A percentile compares a stretch with the other conserved stretches of the same genome.
Evolutionary conservation across 2,329 filamentous ascomycete genomes (phyloP).

Genomic region (Botrytis tulipae): DNA sequence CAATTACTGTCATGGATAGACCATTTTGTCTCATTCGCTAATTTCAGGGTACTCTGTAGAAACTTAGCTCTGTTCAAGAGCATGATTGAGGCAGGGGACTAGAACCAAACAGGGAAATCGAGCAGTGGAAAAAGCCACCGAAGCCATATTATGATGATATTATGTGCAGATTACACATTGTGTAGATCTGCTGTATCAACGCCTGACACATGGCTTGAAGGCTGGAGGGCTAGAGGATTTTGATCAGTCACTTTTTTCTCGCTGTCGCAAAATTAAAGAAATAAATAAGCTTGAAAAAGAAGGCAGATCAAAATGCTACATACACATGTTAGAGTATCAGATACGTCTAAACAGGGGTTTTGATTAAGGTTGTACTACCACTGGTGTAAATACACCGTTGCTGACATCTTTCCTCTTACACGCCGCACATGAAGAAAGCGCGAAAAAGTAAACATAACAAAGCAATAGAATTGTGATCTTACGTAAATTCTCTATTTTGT

Average conservation of each 20-base stretch:
- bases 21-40: neutral
- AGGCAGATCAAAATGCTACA: neutral
- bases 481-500: neutral
- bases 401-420: neutral
- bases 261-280: neutral
- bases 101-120: neutral
- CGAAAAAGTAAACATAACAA: neutral
- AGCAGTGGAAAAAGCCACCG: neutral
- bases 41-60: neutral
- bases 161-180: neutral
- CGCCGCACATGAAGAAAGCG: neutral
- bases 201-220: conserved; percentile 4
- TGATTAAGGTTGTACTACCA: neutral
- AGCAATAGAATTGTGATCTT: neutral
- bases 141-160: neutral
- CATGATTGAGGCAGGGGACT: neutral
- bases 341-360: neutral
- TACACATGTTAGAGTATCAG: neutral
- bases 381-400: neutral
- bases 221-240: neutral
- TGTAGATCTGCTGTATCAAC: neutral
- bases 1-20: neutral
- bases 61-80: neutral
- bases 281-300: neutral
- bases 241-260: neutral